Evolutionary conservation across 2,329 filamentous ascomycete species (phyloP).

Genomic region (Mycogone perniciosa): DNA sequence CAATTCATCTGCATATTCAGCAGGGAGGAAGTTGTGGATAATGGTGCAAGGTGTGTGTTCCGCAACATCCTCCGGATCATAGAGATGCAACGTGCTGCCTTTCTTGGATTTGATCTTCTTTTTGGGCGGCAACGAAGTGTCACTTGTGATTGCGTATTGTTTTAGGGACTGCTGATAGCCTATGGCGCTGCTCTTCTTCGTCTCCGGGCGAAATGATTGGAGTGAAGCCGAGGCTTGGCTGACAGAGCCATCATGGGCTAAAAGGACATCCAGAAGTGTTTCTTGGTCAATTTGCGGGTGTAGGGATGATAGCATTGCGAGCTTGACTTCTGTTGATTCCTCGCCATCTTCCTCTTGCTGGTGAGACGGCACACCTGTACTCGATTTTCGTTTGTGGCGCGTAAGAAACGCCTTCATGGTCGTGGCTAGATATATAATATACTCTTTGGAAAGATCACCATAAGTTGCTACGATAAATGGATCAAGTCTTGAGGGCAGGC

Average conservation of each 20-base stretch:
- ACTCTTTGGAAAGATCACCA: neutral
- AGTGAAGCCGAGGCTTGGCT: slow-evolving; percentile 56
- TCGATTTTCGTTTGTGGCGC: slow-evolving; percentile 44
- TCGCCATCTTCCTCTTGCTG: slow-evolving; percentile 41
- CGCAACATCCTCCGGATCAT: slow-evolving; percentile 72
- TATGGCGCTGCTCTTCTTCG: slow-evolving; percentile 33
- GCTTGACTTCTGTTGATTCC: slow-evolving; percentile 82
- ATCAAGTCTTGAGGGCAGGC: neutral
- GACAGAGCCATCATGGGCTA: slow-evolving; percentile 73
- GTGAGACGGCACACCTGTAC: slow-evolving; percentile 17
- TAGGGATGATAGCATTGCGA: slow-evolving; percentile 76
- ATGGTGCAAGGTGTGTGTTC: slow-evolving; percentile 84
- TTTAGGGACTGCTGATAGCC: slow-evolving; percentile 60
- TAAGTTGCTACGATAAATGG: neutral
- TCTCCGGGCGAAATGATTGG: slow-evolving; percentile 17
- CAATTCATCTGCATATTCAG: slow-evolving; percentile 64
- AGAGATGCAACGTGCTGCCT: slow-evolving; percentile 78
- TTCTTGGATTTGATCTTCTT: slow-evolving; percentile 60
- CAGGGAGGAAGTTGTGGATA: slow-evolving; percentile 80
- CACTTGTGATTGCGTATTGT: slow-evolving; percentile 34
- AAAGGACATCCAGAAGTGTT: slow-evolving; percentile 67
- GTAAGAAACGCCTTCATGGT: slow-evolving; percentile 55
- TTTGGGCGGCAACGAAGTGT: slow-evolving; percentile 24
- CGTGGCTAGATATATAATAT: neutral
- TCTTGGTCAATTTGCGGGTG: slow-evolving; percentile 59